A percentile compares a stretch with the other conserved stretches of the same genome.
These are phyloP conservation scores for Iris macrosiphon DNA, from an alignment of 106 monocot genomes.

Conservation along the genomic window DNA sequence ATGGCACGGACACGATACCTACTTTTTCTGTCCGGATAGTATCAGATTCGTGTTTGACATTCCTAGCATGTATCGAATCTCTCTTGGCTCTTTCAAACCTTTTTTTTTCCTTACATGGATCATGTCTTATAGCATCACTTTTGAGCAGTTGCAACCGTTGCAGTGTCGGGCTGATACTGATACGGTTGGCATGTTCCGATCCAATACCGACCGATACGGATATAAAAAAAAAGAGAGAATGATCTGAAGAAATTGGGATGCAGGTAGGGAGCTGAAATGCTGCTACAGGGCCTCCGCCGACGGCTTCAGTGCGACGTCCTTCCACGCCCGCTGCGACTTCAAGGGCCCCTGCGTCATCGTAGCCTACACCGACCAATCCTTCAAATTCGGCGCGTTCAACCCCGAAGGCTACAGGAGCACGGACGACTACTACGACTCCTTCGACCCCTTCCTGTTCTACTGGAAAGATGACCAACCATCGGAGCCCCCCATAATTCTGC, in stretches of 20 bases:
- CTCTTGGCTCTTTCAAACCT: no score
- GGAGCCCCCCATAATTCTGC: constrained; percentile 30
- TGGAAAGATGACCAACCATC: constrained; percentile 21
- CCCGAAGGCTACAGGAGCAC: constrained; percentile 81
- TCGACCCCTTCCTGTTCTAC: constrained; percentile 81
- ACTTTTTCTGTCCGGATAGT: no score
- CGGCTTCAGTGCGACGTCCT: constrained; percentile 47
- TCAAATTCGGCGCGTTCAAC: constrained; percentile 65
- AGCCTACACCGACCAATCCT: constrained; percentile 30
- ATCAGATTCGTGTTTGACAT: no score
- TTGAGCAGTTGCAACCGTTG: no score
- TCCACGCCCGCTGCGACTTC: constrained; percentile 49
- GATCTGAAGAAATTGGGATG: no score
- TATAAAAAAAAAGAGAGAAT: no score
- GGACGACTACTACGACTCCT: constrained; percentile 70
- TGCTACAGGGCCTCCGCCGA: constrained; percentile 49
- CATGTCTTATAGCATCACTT: background rate
- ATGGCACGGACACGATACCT: no score
- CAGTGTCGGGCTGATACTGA: no score
- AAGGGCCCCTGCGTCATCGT: constrained; percentile 68
- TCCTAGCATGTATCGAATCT: no score
- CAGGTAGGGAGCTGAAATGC: constrained; percentile 45
- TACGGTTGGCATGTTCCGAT: no score
- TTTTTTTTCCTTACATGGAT: no score
- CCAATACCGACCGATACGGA: no score